These are phyloP conservation scores for Phytophthora syringae DNA, from an alignment of 352 stramenopile species.

Conservation along the genomic window DNA sequence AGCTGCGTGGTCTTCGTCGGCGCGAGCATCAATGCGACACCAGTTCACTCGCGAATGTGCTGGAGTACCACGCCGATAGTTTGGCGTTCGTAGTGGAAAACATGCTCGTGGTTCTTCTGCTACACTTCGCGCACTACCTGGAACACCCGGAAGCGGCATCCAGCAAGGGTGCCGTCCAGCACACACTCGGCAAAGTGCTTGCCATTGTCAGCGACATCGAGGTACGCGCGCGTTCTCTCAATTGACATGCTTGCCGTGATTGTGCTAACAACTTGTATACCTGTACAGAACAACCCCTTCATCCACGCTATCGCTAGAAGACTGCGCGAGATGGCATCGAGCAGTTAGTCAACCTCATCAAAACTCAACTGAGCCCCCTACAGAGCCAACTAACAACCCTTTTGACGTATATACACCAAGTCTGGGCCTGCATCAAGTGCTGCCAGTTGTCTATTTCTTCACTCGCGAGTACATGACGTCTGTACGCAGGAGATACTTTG, in stretches of 20 bases:
- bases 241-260: too few relatives aligned
- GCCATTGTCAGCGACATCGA: constrained; percentile 67
- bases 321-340: constrained; percentile 64
- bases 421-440: neutral
- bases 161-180: constrained; percentile 39
- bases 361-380: neutral
- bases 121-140: constrained; percentile 77
- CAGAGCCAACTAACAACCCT: constrained; percentile 20
- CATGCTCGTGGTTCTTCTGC: constrained; percentile 71
- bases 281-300: constrained; percentile 70
- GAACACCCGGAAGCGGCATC: constrained; percentile 37
- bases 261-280: too few relatives aligned
- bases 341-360: constrained; percentile 28
- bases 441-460: constrained; percentile 16
- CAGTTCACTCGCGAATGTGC: constrained; percentile 51
- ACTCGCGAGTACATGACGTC: constrained; percentile 82
- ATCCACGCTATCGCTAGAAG: constrained; percentile 72
- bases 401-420: constrained; percentile 34
- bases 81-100: constrained; percentile 82
- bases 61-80: constrained; percentile 83
- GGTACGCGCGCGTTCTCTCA: constrained; percentile 36
- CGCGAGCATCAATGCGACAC: constrained; percentile 51
- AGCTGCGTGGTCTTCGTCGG: constrained; percentile 30
- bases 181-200: constrained; percentile 75
- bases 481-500: constrained; percentile 78